Evolutionary conservation across 495 filamentous ascomycete species (phyloP), one percentile per base, ranked within the genome.

Genomic region (Aspergillus bridgeri): DNA sequence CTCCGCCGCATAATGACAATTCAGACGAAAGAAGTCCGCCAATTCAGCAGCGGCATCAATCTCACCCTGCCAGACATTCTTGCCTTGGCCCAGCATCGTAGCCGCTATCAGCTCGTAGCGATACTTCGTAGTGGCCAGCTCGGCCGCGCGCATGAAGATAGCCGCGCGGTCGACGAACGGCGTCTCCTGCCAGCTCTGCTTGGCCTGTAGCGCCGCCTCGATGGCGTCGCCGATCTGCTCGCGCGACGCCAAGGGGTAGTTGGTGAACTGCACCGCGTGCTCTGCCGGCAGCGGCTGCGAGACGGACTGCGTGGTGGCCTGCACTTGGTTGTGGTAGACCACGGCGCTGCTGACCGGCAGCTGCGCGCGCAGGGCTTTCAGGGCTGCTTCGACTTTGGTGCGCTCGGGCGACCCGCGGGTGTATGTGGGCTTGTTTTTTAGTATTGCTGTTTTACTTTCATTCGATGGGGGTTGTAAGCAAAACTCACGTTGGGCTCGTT

Each of bases 51-150:
- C 92, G 20, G 92, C 86, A 74, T 98, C 93, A 60, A 97, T 96
- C 79, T 98, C 93, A 46, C 89, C 93, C 69, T 98, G 93, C 91
- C 92, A 97, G 19, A 89, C 88, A 68, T 96, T 97, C 80, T 98
- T 98, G 49, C 93, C 93, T 70, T 98, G 93, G 25, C 93, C 93
- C 8, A 96, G 78, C 82, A 98, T 96, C 0, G 93, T 98, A 1
- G 90, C 87, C 2, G 94, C 92, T 82, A 96, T 92, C 53, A 98
- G 76, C 48, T 96, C 89, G 69, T 95, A 95, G 58, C 93, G 84
- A 74, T 98, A 97, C 69, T 97, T 96, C 42, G 82, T 84, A 42
- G 88, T 79, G 50, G 96, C 84, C 33, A 98, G 77, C 72, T 97
- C 93, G 17, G 93, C 93, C 2, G 93, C 94, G 73, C 96, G 95